Evolutionary conservation across 805 yeast genomes (phyloP).

Genomic region (Helenozyma baotianmanensis): DNA sequence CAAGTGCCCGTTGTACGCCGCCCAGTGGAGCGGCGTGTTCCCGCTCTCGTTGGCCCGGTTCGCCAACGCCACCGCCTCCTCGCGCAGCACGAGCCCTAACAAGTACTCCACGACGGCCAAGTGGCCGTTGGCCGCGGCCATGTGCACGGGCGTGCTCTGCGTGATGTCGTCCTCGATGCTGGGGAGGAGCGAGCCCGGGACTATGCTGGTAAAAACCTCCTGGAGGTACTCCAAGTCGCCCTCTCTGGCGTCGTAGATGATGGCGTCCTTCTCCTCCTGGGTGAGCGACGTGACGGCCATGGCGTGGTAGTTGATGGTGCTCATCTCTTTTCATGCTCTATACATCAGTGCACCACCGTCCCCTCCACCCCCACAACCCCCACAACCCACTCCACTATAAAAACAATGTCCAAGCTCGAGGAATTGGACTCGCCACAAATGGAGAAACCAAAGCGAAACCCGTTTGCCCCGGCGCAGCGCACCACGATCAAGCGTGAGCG

Average conservation of each 20-base stretch:
- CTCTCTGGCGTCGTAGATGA: constrained; percentile 77
- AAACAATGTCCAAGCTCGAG: too few species aligned
- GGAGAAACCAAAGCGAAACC: constrained; percentile 19
- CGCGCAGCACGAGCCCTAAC: constrained; percentile 42
- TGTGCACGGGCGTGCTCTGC: constrained; percentile 76
- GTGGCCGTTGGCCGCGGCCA: constrained; percentile 97
- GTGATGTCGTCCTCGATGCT: constrained; percentile 60
- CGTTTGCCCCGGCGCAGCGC: constrained; percentile 25
- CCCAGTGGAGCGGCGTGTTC: constrained; percentile 97
- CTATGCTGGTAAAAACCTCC: constrained; percentile 59
- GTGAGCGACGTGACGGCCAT: constrained; percentile 27
- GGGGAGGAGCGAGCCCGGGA: constrained; percentile 36
- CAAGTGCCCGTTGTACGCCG: constrained; percentile 81
- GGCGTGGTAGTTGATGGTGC: background rate
- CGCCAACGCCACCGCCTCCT: constrained; percentile 36
- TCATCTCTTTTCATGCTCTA: background rate
- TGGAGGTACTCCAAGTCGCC: constrained; percentile 79
- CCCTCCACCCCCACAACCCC: too few species aligned
- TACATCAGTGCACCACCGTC: background rate
- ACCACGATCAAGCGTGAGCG: constrained; percentile 28
- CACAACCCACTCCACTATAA: too few species aligned
- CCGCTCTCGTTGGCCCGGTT: constrained; percentile 64
- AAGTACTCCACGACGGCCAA: constrained; percentile 59
- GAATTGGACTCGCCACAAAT: too few species aligned
- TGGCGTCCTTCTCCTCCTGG: constrained; percentile 79